These are phyloP conservation scores for Isatis tinctoria DNA, from an alignment of 345 rosid genomes.

Conservation along the genomic window DNA sequence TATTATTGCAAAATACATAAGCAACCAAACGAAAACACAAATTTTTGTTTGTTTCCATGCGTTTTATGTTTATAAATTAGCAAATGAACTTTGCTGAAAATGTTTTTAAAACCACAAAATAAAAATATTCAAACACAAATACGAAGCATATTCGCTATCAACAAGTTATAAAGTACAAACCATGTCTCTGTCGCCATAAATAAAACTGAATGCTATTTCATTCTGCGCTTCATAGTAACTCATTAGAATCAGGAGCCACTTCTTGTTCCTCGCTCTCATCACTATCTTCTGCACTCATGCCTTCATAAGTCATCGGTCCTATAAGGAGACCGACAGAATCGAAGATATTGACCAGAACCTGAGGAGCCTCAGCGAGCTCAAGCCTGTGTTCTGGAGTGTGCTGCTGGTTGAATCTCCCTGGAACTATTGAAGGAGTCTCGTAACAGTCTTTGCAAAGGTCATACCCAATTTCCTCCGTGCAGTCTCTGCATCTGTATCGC, in stretches of 20 bases:
- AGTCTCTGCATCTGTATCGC: constrained; percentile 65
- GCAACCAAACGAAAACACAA: background rate
- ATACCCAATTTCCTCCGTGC: constrained; percentile 60
- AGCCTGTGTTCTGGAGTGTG: constrained; percentile 78
- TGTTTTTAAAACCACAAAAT: background rate
- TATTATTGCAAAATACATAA: background rate
- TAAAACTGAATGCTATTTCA: too few relatives aligned
- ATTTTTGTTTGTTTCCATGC: background rate
- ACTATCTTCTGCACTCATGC: background rate
- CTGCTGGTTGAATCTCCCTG: constrained; percentile 89
- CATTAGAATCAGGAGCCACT: constrained; percentile 11
- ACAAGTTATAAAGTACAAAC: background rate
- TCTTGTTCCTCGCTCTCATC: constrained; percentile 22
- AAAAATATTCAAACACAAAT: background rate
- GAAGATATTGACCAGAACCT: background rate
- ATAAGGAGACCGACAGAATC: background rate
- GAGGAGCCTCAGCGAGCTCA: constrained; percentile 14
- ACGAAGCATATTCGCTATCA: background rate
- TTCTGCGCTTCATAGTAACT: background rate
- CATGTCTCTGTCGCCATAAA: too few relatives aligned
- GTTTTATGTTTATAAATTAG: background rate
- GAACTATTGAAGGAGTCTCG: constrained; percentile 47
- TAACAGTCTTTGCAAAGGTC: constrained; percentile 88
- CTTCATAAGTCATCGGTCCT: background rate
- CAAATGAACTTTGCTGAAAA: background rate